Evolutionary conservation across 192 early-diverging fungal species (phyloP), one percentile per base, ranked within the genome.

Genomic region (Jimgerdemannia lactiflua): DNA sequence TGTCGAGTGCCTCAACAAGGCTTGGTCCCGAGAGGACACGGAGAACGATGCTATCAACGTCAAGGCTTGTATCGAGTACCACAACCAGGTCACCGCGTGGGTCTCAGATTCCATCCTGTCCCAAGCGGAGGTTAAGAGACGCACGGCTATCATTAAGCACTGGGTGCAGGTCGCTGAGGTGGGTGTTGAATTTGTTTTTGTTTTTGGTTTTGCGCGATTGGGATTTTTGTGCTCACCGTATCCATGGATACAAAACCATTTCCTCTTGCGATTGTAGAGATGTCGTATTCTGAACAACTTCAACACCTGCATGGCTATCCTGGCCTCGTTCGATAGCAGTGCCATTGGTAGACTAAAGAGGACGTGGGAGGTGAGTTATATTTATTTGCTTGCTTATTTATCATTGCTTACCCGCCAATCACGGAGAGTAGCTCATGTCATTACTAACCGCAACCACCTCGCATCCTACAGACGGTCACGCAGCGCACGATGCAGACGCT

Each of bases 201-300:
- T 66, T 64, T 3, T 64, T 66, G 4, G 14, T 29, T 29, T 29
- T 29, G 29, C 29, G 29, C 7, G 3, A 17, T 10, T 40, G 9
- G 17, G 3, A 3, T 68, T 4, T 4, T 39, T 4, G 42, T 2
- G 11, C 11, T 17, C 29, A 9, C 3, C 39, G 11, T 40, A 4
- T n/a, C 49, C 29, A 29, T 29, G 49, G 14, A 59, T 59, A 14
- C 14, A 6, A 14, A 10, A 14, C 14, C n/a, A 19, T 39, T 39
- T 66, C 66, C 19, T 72, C 42, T 63, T 3, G 65, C 39, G 6
- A 18, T 17, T 19, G 18, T 79, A 91, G 85, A 78, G 87, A 80
- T 95, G 96, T 86, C 91, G 91, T 39, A 75, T 80, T 29, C 80
- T 98, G 14, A 97, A 99, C 84, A 99, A 99, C 88, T 99, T 95